These are phyloP conservation scores for Calonectria ilicicola DNA, from an alignment of 2,329 filamentous ascomycete species.

Conservation along the genomic window DNA sequence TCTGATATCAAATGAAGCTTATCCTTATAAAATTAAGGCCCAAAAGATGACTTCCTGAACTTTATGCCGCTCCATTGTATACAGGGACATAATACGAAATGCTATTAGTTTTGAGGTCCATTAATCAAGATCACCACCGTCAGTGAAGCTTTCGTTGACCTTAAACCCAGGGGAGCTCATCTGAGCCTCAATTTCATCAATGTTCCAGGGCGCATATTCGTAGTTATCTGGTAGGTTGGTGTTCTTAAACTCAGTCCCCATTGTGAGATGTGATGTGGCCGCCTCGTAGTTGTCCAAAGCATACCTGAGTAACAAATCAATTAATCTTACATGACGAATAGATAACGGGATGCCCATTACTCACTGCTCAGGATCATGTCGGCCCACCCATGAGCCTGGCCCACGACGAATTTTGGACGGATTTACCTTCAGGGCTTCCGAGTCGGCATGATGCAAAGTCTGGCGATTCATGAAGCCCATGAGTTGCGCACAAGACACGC, in stretches of 20 bases:
- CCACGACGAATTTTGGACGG: background rate
- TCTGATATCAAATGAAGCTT: no score
- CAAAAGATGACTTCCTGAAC: no score
- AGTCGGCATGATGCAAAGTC: background rate
- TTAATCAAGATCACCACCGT: background rate
- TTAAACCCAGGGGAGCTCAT: background rate
- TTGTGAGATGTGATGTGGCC: background rate
- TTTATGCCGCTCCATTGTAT: no score
- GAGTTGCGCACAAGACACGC: background rate
- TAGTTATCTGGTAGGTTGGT: background rate
- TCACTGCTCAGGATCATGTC: background rate
- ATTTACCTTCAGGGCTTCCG: background rate
- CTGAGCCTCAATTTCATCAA: background rate
- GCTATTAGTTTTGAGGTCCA: no score
- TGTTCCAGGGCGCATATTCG: background rate
- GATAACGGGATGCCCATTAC: background rate
- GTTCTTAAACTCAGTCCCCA: background rate
- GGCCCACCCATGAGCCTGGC: background rate
- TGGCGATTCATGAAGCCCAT: background rate
- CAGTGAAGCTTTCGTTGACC: background rate
- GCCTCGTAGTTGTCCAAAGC: background rate
- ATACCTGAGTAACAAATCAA: background rate
- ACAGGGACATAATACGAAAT: no score
- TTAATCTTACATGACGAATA: background rate
- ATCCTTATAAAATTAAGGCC: no score